Percentiles rank a stretch among this genome's conserved stretches.
phyloP scores from a whole-genome alignment of 371 early-diverging fungal species.

The Racocetra persica region DNA sequence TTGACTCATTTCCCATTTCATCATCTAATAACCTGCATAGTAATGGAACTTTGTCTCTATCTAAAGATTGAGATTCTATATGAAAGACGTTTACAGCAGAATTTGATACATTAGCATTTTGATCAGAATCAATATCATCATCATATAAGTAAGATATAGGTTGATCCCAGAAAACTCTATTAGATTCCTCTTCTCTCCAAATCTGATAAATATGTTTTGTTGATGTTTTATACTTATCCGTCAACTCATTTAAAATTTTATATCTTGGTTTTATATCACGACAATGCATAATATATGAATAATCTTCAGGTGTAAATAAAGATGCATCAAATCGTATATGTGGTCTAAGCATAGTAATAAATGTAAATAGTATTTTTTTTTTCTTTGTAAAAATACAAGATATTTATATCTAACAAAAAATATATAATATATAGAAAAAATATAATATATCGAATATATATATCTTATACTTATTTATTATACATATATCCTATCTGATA shows the following conservation, averaged over 20 bases:
- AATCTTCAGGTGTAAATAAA: constrained; percentile 16
- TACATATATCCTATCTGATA: constrained; percentile 13
- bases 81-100: constrained; percentile 10
- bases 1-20: too few relatives aligned
- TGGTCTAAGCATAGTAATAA: constrained; percentile 21
- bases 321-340: constrained; percentile 15
- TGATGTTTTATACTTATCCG: constrained; percentile 35
- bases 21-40: too few relatives aligned
- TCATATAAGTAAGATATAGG: constrained; percentile 15
- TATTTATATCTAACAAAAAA: background rate
- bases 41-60: background rate
- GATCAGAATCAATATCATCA: constrained; percentile 14
- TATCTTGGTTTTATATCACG: constrained; percentile 10
- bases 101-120: constrained; percentile 16
- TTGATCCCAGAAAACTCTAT: constrained; percentile 31
- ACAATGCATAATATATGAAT: constrained; percentile 30
- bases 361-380: background rate
- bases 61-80: constrained; percentile 35
- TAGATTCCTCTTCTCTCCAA: constrained; percentile 26
- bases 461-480: background rate
- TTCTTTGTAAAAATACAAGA: background rate
- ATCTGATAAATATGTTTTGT: constrained; percentile 40
- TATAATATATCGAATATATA: constrained; percentile 10
- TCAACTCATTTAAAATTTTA: constrained; percentile 34
- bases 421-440: background rate